phyloP scores from a whole-genome alignment of 1,284 basidiomycete genomes.

The Ceratobasidium sp. region DNA sequence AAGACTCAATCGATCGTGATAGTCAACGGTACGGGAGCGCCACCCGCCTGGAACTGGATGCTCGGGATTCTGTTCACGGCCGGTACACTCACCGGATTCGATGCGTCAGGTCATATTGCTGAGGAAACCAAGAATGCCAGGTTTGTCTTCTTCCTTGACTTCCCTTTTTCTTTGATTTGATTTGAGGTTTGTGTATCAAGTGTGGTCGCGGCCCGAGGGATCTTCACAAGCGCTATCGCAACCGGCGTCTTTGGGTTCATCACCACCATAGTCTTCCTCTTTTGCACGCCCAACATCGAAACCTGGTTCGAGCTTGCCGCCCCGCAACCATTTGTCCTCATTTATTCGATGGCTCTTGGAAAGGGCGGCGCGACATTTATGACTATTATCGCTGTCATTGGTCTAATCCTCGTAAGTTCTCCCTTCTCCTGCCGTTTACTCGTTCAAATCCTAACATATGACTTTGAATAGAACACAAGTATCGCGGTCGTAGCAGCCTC shows the following conservation, averaged over 20 bases:
- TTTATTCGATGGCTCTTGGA: constrained; percentile 84
- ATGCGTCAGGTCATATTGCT: constrained; percentile 88
- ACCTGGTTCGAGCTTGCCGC: constrained; percentile 78
- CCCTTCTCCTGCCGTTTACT: background rate
- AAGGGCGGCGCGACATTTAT: constrained; percentile 82
- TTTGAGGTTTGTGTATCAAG: constrained; percentile 59
- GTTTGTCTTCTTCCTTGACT: constrained; percentile 56
- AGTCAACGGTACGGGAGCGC: constrained; percentile 89
- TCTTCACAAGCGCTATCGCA: constrained; percentile 78
- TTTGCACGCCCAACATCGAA: constrained; percentile 84
- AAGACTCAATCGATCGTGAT: constrained; percentile 1
- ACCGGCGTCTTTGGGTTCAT: constrained; percentile 81
- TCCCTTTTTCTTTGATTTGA: too few species aligned
- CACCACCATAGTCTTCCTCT: constrained; percentile 83
- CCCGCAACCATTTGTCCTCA: constrained; percentile 88
- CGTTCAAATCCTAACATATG: background rate
- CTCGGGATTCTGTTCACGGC: constrained; percentile 85
- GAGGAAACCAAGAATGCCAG: constrained; percentile 91
- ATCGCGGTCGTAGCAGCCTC: constrained; percentile 87
- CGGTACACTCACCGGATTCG: constrained; percentile 86
- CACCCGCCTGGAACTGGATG: constrained; percentile 88
- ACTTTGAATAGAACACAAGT: constrained; percentile 75
- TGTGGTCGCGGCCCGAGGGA: constrained; percentile 81
- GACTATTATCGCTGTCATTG: constrained; percentile 82
- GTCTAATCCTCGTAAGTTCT: constrained; percentile 76